Base-by-base conservation (phyloP, 2,329 filamentous ascomycete genomes). In the Phialophora expanda region DNA sequence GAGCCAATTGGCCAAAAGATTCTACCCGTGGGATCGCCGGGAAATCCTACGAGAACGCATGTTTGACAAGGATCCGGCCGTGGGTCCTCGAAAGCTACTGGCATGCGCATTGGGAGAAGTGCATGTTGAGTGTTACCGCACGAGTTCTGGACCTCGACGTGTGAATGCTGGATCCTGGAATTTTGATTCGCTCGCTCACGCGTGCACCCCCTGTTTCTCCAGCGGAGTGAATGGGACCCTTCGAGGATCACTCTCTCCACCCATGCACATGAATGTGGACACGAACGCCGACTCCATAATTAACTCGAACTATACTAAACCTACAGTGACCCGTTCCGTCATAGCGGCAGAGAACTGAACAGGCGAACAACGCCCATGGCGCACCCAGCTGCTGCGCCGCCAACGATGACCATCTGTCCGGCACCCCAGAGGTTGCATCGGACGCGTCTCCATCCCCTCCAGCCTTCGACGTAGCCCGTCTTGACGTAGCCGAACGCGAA, bases 361-460 rank as follows among this genome's bases (percentile, higher is more conserved):
- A 68, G 24, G 34, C 66, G 51, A 32, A 68, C 66, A 32, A 90
- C 84, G 2, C 78, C 83, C 76, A 90, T 89, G 28, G 88, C 87
- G 12, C 87, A 87, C 0, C 85, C 88, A 0, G 89, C 89, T 3
- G 89, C 89, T 61, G 89, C 69, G 17, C 86, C 85, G 32, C 89
- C 89, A 53, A 90, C 84, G 26, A 88, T 72, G 38, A 89, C 77
- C 75, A 89, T 90, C 77, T 90, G 86, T 26, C 87, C 62, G 0
- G 87, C 87, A 2, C 87, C 87, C 14, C 34, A 32, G 17, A 63
- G 50, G 34, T 57, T 60, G 56, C 44, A 22, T n/a, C 51, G 38
- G 4, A 66, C 63, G 34, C 32, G 34, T n/a, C 44, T 57, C 60
- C 62, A 63, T 14, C 66, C 77, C 82, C 83, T n/a, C 86, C 71